phyloP scores from a whole-genome alignment of 2,329 filamentous ascomycete species.

The Albifimbria verrucaria region DNA sequence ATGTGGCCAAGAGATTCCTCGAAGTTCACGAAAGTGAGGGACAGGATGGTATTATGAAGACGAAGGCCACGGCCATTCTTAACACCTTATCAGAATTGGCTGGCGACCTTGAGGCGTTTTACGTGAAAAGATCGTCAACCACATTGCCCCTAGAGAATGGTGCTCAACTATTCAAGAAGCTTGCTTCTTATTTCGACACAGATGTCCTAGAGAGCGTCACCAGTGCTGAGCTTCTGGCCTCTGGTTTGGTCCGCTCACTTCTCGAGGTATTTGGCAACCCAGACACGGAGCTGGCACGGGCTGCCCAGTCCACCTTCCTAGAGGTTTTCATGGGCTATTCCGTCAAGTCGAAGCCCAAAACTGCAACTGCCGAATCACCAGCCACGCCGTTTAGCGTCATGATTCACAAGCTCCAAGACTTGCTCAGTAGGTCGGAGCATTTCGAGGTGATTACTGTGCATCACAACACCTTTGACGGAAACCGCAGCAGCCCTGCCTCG shows the following conservation, averaged over 20 bases:
- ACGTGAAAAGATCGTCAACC: constrained; percentile 52
- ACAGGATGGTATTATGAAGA: constrained; percentile 67
- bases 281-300: constrained; percentile 56
- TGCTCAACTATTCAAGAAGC: constrained; percentile 64
- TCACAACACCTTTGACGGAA: constrained; percentile 86
- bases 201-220: constrained; percentile 91
- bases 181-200: constrained; percentile 83
- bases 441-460: constrained; percentile 97
- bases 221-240: constrained; percentile 89
- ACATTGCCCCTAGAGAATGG: constrained; percentile 50
- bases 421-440: constrained; percentile 94
- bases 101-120: constrained; percentile 67
- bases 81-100: constrained; percentile 69
- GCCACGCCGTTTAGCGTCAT: constrained; percentile 86
- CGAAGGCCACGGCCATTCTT: constrained; percentile 75
- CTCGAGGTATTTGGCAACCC: constrained; percentile 77
- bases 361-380: constrained; percentile 63
- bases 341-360: constrained; percentile 63
- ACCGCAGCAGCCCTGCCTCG: constrained; percentile 84
- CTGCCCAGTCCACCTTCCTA: constrained; percentile 79
- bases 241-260: constrained; percentile 80
- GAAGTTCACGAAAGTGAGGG: constrained; percentile 77
- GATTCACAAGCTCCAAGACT: constrained; percentile 90
- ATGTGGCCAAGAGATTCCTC: constrained; percentile 78
- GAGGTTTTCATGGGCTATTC: constrained; percentile 85